phyloP scores from a whole-genome alignment of 1,139 yeast species.

The Kodamaea suecica region DNA sequence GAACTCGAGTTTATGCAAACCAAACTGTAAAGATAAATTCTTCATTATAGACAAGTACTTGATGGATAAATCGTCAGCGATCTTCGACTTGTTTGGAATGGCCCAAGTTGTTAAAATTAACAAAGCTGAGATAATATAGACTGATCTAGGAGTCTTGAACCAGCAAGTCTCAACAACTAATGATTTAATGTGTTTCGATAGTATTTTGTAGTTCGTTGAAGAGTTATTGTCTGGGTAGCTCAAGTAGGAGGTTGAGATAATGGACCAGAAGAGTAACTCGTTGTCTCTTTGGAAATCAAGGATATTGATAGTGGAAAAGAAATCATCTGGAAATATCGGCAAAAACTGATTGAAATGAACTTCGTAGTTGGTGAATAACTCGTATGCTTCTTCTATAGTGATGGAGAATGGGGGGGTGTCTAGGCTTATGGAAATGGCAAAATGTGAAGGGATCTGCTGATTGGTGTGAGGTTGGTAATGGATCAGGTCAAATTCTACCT shows the following conservation, averaged over 20 bases:
- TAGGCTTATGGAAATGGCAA: conserved; percentile 18
- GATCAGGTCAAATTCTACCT: background rate
- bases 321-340: conserved; percentile 42
- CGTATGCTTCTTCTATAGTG: conserved; percentile 27
- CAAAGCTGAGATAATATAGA: conserved; percentile 39
- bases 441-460: conserved; percentile 4
- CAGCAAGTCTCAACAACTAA: conserved; percentile 45
- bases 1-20: conserved; percentile 43
- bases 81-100: conserved; percentile 33
- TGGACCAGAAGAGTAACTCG: conserved; percentile 43
- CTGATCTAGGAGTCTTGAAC: conserved; percentile 46
- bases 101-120: conserved; percentile 49
- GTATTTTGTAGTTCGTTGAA: conserved; percentile 21
- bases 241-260: conserved; percentile 35
- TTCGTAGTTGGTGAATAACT: conserved; percentile 31
- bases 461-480: background rate
- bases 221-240: conserved; percentile 17
- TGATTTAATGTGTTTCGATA: conserved; percentile 35
- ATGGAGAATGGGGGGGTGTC: conserved; percentile 22
- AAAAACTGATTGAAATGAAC: conserved; percentile 32
- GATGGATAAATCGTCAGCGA: conserved; percentile 35
- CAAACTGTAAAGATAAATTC: conserved; percentile 41
- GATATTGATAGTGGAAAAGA: conserved; percentile 27
- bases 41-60: conserved; percentile 43
- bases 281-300: conserved; percentile 27